Conservation (phyloP, 202 grass and related monocot genomes). For the Tripidium arundinaceum region DNA sequence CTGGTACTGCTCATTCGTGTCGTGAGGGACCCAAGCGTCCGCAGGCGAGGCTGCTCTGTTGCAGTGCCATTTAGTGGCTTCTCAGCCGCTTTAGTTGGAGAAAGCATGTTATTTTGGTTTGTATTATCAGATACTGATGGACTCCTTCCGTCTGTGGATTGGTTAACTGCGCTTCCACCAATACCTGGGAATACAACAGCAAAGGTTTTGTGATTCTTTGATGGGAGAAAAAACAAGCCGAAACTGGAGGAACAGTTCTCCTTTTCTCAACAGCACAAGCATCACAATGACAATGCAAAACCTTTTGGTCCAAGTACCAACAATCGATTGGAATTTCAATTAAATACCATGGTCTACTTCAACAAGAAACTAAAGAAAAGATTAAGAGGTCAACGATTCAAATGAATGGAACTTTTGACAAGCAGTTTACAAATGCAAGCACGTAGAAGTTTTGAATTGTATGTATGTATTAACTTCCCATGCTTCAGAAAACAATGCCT, state of each 20-base stretch:
- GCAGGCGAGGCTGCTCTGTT: constrained; percentile 22
- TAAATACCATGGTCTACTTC: background rate
- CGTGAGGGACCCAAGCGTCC: constrained; percentile 42
- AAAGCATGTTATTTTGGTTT: constrained; percentile 27
- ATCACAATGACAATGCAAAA: background rate
- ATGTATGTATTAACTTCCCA: background rate
- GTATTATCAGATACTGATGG: constrained; percentile 35
- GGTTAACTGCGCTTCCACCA: constrained; percentile 15
- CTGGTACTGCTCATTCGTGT: constrained; percentile 42
- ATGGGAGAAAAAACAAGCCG: background rate
- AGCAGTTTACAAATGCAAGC: background rate
- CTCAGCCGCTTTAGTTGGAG: background rate
- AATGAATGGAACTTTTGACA: background rate
- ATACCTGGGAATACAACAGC: constrained; percentile 17
- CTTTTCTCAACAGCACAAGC: background rate
- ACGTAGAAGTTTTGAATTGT: background rate
- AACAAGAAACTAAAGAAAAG: background rate
- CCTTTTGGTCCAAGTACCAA: background rate
- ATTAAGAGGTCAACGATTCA: background rate
- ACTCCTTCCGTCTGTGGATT: constrained; percentile 2
- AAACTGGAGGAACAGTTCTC: background rate
- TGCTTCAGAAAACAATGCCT: background rate
- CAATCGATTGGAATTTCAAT: background rate
- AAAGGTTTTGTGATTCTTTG: constrained; percentile 4
- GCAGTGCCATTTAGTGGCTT: constrained; percentile 12